Conservation (phyloP, 2,329 filamentous ascomycete species). For the Trichocomaceae sp. region DNA sequence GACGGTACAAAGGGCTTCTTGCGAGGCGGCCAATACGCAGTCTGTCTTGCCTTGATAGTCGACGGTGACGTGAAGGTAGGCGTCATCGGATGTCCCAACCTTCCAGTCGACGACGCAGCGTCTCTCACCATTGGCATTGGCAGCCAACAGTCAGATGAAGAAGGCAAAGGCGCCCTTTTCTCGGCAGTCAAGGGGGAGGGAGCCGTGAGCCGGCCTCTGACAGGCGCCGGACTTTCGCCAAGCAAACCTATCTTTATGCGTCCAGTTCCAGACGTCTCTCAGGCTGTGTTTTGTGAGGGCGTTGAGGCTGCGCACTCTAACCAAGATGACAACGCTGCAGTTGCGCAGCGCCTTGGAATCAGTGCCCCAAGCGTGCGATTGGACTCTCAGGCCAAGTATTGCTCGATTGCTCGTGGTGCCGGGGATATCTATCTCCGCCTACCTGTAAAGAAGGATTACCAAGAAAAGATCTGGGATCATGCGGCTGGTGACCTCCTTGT, state of each 20-base stretch:
- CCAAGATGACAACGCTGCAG: constrained; percentile 78
- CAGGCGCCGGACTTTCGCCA: constrained; percentile 33
- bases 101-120: constrained; percentile 75
- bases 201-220: constrained; percentile 73
- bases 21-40: constrained; percentile 91
- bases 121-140: constrained; percentile 66
- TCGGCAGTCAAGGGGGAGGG: constrained; percentile 74
- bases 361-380: constrained; percentile 84
- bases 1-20: constrained; percentile 98
- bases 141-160: constrained; percentile 63
- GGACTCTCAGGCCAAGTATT: constrained; percentile 98
- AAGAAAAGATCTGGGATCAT: constrained; percentile 99
- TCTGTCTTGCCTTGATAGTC: constrained; percentile 85
- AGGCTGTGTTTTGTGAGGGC: constrained; percentile 91
- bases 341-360: constrained; percentile 79
- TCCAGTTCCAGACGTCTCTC: constrained; percentile 62
- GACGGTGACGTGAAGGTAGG: constrained; percentile 92
- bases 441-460: constrained; percentile 77
- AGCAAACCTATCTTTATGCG: constrained; percentile 72
- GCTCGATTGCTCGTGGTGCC: constrained; percentile 84
- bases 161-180: constrained; percentile 80
- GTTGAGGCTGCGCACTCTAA: constrained; percentile 90
- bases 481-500: constrained; percentile 93
- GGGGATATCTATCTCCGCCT: constrained; percentile 91
- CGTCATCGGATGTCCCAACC: constrained; percentile 90